Evolutionary conservation across 2,329 filamentous ascomycete species (phyloP).

Genomic region (Monilinia laxa): DNA sequence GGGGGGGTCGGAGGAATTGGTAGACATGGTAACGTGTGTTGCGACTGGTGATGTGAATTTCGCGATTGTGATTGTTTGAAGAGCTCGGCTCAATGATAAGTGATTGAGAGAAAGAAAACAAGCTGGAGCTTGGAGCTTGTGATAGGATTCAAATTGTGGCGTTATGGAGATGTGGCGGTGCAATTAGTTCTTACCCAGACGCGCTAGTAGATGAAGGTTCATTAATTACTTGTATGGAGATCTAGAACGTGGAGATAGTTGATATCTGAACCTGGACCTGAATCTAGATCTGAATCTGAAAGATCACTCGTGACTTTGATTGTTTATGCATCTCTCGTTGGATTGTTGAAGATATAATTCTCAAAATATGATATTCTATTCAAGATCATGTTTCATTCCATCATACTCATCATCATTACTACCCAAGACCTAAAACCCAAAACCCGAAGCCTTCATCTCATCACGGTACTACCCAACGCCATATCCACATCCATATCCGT

Average conservation of each 20-base stretch:
- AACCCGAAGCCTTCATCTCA: neutral
- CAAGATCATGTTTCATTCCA: neutral
- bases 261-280: neutral
- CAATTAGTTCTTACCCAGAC: too few relatives aligned
- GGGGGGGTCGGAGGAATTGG: conserved; percentile 35
- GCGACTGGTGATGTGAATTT: neutral
- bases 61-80: neutral
- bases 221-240: neutral
- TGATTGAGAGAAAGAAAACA: neutral
- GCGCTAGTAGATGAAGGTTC: neutral
- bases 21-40: conserved; percentile 26
- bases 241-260: neutral
- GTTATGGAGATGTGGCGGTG: too few relatives aligned
- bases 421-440: neutral
- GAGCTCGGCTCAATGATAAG: neutral
- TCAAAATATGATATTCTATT: neutral
- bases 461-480: neutral
- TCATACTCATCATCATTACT: neutral
- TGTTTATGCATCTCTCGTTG: neutral
- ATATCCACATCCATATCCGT: too few relatives aligned
- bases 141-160: conserved; percentile 8
- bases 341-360: neutral
- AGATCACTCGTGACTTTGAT: neutral
- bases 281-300: neutral
- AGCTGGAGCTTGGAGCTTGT: neutral